These are phyloP conservation scores for Sporothrix sp. DNA, from an alignment of 2,329 filamentous ascomycete species.

Conservation along the genomic window DNA sequence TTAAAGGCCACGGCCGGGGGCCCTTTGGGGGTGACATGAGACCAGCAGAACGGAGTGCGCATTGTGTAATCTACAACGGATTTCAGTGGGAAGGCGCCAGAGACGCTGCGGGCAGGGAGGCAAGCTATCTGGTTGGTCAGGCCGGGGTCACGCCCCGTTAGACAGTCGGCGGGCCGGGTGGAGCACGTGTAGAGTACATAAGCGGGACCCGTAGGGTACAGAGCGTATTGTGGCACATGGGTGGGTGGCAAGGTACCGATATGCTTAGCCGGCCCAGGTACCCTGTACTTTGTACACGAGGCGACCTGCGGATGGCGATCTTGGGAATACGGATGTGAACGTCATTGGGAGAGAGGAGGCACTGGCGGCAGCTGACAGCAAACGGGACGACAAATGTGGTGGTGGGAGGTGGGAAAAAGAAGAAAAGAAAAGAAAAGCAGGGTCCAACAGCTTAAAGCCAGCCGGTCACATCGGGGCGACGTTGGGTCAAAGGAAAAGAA, in stretches of 20 bases:
- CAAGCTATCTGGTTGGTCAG: constrained; percentile 13
- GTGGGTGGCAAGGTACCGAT: not conserved
- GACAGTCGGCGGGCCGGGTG: constrained; percentile 16
- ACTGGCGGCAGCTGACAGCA: not conserved
- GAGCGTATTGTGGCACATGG: not conserved
- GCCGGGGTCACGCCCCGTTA: constrained; percentile 13
- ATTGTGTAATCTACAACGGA: not conserved
- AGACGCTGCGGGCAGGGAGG: not conserved
- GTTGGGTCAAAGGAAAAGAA: not conserved
- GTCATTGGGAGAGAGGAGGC: not conserved
- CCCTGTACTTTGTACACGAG: not conserved
- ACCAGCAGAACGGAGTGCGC: not conserved
- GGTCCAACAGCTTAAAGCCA: too few species aligned
- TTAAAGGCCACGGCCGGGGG: not conserved
- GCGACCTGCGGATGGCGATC: constrained; percentile 6
- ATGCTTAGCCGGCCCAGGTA: not conserved
- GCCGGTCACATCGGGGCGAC: not conserved
- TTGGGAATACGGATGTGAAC: not conserved
- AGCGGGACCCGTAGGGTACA: not conserved
- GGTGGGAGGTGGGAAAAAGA: not conserved
- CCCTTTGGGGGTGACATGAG: too few species aligned
- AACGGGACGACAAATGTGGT: not conserved
- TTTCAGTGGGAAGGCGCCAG: not conserved
- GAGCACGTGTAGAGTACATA: constrained; percentile 14
- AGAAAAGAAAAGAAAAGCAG: not conserved